These are phyloP conservation scores for Colletotrichum falcatum DNA, from an alignment of 2,329 filamentous ascomycete species.

Conservation along the genomic window DNA sequence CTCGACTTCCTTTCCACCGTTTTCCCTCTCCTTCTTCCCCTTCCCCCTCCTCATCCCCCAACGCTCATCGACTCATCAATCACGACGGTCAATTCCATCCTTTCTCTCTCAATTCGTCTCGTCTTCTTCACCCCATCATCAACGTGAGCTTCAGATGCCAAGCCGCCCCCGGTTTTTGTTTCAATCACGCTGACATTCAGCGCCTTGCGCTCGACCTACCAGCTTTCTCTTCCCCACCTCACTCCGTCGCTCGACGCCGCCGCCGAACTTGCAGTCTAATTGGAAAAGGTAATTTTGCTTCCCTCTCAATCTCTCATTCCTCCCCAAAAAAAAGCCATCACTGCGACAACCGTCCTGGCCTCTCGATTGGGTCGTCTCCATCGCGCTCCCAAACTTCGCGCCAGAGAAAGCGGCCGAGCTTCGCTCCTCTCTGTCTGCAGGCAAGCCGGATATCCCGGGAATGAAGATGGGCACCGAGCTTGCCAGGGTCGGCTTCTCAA, in stretches of 20 bases:
- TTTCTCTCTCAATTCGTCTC: not conserved
- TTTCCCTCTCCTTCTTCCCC: slow-evolving; percentile 9
- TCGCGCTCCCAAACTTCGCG: not conserved
- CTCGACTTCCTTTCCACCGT: not conserved
- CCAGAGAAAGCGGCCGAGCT: slow-evolving; percentile 12
- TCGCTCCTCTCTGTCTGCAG: not conserved
- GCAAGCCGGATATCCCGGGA: slow-evolving; percentile 35
- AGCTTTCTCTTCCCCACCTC: slow-evolving; percentile 23
- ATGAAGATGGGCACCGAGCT: slow-evolving; percentile 31
- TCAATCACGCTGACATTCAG: slow-evolving; percentile 27
- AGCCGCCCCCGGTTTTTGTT: slow-evolving; percentile 24
- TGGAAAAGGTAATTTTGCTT: slow-evolving; percentile 30
- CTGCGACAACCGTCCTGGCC: not conserved
- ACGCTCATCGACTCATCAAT: slow-evolving; percentile 24
- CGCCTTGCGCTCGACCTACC: slow-evolving; percentile 22
- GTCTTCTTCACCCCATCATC: slow-evolving; percentile 14
- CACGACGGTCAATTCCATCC: slow-evolving; percentile 14
- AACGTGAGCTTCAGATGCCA: slow-evolving; percentile 6
- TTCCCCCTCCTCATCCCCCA: slow-evolving; percentile 1
- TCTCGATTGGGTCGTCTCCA: not conserved
- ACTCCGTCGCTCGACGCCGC: slow-evolving; percentile 15
- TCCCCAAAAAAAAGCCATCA: not conserved
- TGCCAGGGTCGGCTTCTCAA: not conserved
- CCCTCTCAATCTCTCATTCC: not conserved
- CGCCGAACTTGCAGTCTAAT: slow-evolving; percentile 11